Evolutionary conservation across 192 early-diverging fungal species (phyloP), one percentile per base, ranked within the genome.

Genomic region (Umbelopsis sp.): DNA sequence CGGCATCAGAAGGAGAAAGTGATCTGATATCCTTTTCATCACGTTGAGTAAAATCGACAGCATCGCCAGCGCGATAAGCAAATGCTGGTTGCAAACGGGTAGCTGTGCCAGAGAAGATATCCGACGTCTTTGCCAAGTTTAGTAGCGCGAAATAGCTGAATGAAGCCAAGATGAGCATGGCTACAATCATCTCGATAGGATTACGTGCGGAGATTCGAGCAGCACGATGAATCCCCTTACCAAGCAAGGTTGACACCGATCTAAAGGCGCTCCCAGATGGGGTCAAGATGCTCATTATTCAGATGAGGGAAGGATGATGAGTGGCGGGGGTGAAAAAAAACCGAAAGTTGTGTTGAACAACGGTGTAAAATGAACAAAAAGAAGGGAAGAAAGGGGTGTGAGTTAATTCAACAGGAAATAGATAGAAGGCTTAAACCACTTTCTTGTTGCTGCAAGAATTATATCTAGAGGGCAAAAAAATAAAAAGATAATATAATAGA

Each of bases 111-210:
- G 78, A 73, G 51, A 92, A 91, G 55, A 89, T 81, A 50, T 88
- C 87, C 45, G 90, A 91, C 50, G 88, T 84, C 49, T 87, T 77
- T 44, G 88, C 84, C 10, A 88, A 82, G 74, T 91, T 86, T 81
- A 91, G 89, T 22, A 95, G 82, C 10, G 86, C 88, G 75, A 92
- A 90, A 76, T 93, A 95, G 30, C 85, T 83, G 73, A 89, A 94
- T 15, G 89, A 88, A 25, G 91, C 91, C 20, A 93, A 73, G 48
- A 94, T 82, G 46, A 91, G 77, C 66, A 86, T 87, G 64, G 86
- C 76, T 46, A 85, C 85, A 68, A 95, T 92, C 67, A 85, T 87
- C 79, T 95, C 93, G 68, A 95, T 92, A 50, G 93, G 93, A 77
- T 90, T 89, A 68, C 87, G 86, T 35, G 90, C 85, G 6, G 89